These are phyloP conservation scores for Trichophyton simii DNA, from an alignment of 2,329 filamentous ascomycete species.

Conservation along the genomic window DNA sequence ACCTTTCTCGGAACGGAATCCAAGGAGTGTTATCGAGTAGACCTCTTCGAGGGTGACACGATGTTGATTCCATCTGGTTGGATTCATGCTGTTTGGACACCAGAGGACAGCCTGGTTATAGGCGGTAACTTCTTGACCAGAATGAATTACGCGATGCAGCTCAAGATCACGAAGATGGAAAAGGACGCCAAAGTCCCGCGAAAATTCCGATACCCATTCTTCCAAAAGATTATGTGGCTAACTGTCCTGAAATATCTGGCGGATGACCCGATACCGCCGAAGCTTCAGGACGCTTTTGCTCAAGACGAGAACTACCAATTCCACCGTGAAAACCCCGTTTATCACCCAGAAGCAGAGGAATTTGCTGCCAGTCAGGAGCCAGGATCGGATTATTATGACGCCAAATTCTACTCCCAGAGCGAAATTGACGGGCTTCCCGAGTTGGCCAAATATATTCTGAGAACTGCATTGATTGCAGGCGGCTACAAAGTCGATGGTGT, in stretches of 20 bases:
- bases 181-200: conserved; percentile 53
- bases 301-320: conserved; percentile 43
- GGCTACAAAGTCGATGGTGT: conserved; percentile 49
- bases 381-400: conserved; percentile 44
- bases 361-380: conserved; percentile 36
- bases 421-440: conserved; percentile 50
- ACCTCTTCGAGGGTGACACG: conserved; percentile 53
- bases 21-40: conserved; percentile 55
- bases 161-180: conserved; percentile 53
- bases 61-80: conserved; percentile 60
- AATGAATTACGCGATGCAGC: conserved; percentile 54
- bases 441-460: conserved; percentile 48
- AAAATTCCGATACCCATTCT: conserved; percentile 56
- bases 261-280: conserved; percentile 49
- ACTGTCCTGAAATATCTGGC: conserved; percentile 51
- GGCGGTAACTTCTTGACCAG: conserved; percentile 58
- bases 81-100: conserved; percentile 62
- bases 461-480: conserved; percentile 49
- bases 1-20: conserved; percentile 53
- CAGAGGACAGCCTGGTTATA: conserved; percentile 55
- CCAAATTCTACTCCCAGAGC: conserved; percentile 50
- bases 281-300: conserved; percentile 43
- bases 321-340: conserved; percentile 43
- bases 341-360: conserved; percentile 40
- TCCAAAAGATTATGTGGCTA: conserved; percentile 59